Evolutionary conservation across 257 asterid genomes (phyloP), one percentile per base, ranked within the genome.

Genomic region (Solanum gracilifrons): DNA sequence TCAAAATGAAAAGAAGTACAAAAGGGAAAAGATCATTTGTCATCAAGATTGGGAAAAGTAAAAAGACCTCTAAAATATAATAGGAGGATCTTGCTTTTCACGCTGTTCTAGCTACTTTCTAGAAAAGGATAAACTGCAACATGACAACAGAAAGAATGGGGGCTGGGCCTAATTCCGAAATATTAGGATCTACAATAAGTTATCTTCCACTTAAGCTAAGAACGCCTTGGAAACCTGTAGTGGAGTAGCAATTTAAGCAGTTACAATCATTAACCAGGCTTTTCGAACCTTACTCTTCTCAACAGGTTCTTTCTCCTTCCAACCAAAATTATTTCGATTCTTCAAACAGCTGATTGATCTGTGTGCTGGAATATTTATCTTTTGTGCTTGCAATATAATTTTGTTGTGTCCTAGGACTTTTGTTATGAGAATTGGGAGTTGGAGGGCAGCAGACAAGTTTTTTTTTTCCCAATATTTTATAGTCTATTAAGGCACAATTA

Each of bases 271-370:
- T 29, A 9, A 39, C 11, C 46, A 39, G 46, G 13, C 4, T 2
- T 39, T 39, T 39, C 46, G 3, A 39, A 9, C 46, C 13, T 69
- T 75, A 93, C 85, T 93, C 95, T 84, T 94, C 98, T 88, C 95
- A 94, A 87, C 98, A 96, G 97, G 99, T 77, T 39, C 62, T 0
- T 41, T 43, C 16, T 33, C 29, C 18, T 29, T 37, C 83, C 55
- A 46, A 46, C 21, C 25, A 46, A 13, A 46, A 12, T 46, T 46
- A 12, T 46, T 46, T 46, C 1, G 43, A 39, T 39, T 39, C 41
- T 37, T 37, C 41, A 37, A 37, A 37, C 41, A 43, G 6, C 55
- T 46, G 55, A 46, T 46, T 46, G 55, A 46, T 46, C 18, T 46
- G 5, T 46, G 55, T 46, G 18, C 18, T 46, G 55, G 55, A 4